Conservation (phyloP, 2,329 filamentous ascomycete species). For the Blastomyces parvus region DNA sequence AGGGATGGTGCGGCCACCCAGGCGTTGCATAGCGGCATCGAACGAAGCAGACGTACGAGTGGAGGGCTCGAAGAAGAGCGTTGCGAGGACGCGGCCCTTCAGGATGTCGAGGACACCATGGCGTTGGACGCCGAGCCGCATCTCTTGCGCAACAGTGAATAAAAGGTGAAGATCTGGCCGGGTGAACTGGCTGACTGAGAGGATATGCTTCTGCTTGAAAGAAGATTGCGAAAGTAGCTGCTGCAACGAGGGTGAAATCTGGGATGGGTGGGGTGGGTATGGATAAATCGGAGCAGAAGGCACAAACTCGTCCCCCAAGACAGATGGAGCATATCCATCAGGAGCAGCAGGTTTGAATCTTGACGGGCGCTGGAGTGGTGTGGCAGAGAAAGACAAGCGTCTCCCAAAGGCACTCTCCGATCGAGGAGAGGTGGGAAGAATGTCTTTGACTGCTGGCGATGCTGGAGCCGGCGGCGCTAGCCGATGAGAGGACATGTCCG, state of each 20-base stretch:
- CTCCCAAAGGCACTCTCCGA: conserved; percentile 31
- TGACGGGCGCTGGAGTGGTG: conserved; percentile 27
- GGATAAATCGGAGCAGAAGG: conserved; percentile 28
- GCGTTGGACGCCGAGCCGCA: conserved; percentile 88
- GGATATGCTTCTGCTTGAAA: conserved; percentile 82
- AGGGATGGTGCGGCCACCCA: conserved; percentile 76
- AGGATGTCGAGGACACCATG: conserved; percentile 82
- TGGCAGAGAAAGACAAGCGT: conserved; percentile 30
- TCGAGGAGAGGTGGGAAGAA: conserved; percentile 34
- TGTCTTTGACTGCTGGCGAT: conserved; percentile 37
- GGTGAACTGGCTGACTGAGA: conserved; percentile 85
- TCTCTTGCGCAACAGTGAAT: conserved; percentile 95
- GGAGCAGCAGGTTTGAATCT: conserved; percentile 18
- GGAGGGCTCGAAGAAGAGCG: conserved; percentile 95
- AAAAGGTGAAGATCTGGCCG: conserved; percentile 82
- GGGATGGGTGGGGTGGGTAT: conserved; percentile 50
- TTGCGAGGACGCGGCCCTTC: conserved; percentile 75
- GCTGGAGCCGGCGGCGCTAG: conserved; percentile 25
- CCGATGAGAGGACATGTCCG: conserved; percentile 65
- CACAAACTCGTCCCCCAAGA: conserved; percentile 27
- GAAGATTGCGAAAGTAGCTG: conserved; percentile 68
- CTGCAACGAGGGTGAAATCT: conserved; percentile 49
- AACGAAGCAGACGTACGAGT: conserved; percentile 93
- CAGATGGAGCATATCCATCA: conserved; percentile 18
- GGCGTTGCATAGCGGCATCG: conserved; percentile 95